Base-by-base conservation (phyloP, 139 green algal species). In the Picochlorum sp. region DNA sequence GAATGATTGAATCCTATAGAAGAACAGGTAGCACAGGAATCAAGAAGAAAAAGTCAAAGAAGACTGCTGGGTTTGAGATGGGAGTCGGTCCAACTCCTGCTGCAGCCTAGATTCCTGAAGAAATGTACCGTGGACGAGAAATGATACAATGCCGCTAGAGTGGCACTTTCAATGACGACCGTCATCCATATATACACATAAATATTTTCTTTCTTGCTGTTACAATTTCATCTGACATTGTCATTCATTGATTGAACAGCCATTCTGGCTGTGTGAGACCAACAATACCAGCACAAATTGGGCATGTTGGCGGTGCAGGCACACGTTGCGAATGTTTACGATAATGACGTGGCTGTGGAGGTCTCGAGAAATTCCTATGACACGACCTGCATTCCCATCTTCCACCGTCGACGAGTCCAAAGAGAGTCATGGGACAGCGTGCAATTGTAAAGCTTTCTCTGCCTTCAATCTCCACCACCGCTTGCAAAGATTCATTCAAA, bases 371-470 rank as follows among this genome's bases (percentile, higher is more conserved):
- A 34, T n/a, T 59, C 26, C 20, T 59, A 14, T 21, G 1, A 47
- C 69, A 75, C 1, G 13, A 15, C n/a, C 69, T 56, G 54, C 69
- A 75, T 4, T 4, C 20, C 69, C 69, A 75, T 20, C 41, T 44
- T 10, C 30, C 61, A 34, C 46, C 18, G 32, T 23, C 13, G 30
- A 62, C 37, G 32, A 44, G 49, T 23, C 69, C 52, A 44, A 49
- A 34, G 47, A 75, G 52, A 15, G 69, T 54, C 24, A 61, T 54
- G 16, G 69, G 62, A 26, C 69, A 75, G 28, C 69, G 56, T 18
- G 61, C 32, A 45, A 75, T 28, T 47, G 1, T 52, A 0, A 23
- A 61, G n/a, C n/a, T 21, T 26, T 20, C 18, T 9, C n/a, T 21
- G 1, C 32, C 23, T 21, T 59, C 13, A 11, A 26, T n/a, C 5